Conservation (phyloP, 2,329 filamentous ascomycete species). For the Ophiostoma ulmi region DNA sequence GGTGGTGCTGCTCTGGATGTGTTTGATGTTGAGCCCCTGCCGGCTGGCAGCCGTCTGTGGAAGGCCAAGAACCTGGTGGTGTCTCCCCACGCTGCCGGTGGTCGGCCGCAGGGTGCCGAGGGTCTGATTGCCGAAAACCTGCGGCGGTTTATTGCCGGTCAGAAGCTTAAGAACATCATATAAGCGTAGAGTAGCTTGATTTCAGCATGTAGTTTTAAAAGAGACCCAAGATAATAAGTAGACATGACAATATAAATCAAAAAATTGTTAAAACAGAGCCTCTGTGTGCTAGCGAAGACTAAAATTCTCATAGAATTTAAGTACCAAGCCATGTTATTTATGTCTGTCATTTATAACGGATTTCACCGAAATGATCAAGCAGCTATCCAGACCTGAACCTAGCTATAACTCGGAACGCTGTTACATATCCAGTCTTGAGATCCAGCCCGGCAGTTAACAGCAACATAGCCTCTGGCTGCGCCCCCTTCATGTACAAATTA, state of each 20-base stretch:
- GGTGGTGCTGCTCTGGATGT: slow-evolving; percentile 49
- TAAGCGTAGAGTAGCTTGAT: neutral
- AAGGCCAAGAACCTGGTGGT: slow-evolving; percentile 29
- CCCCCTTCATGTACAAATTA: too few relatives aligned
- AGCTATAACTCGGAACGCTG: too few relatives aligned
- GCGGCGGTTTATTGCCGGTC: slow-evolving; percentile 53
- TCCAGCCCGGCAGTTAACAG: too few relatives aligned
- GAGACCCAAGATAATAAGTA: neutral
- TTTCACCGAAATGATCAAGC: too few relatives aligned
- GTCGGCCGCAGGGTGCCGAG: slow-evolving; percentile 56
- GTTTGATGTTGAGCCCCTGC: slow-evolving; percentile 43
- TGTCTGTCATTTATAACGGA: too few relatives aligned
- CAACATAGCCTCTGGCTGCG: too few relatives aligned
- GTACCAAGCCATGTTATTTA: too few relatives aligned
- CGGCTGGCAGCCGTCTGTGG: slow-evolving; percentile 34
- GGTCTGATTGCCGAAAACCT: slow-evolving; percentile 57
- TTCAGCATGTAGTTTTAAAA: neutral
- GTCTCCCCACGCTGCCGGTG: slow-evolving; percentile 44
- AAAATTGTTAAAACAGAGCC: neutral
- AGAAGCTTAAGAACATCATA: slow-evolving; percentile 51
- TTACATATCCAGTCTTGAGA: too few relatives aligned
- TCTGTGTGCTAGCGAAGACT: too few relatives aligned
- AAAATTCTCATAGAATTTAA: neutral
- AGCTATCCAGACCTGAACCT: too few relatives aligned
- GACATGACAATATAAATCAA: neutral